Evolutionary conservation across 345 rosid species (phyloP).

Genomic region (Balakata baccata): DNA sequence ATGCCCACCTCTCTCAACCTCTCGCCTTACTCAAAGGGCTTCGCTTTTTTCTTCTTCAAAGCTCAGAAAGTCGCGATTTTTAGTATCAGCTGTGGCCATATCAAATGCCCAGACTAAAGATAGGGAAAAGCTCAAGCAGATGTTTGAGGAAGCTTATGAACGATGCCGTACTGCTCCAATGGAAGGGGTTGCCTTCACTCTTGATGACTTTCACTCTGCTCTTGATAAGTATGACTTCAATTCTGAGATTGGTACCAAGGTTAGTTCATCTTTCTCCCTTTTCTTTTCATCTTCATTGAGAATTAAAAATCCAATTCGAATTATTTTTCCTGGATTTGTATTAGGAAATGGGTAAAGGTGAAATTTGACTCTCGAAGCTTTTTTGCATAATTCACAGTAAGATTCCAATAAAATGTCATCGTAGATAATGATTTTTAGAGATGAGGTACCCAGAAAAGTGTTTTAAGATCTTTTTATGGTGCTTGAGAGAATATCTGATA

Average conservation of each 20-base stretch:
- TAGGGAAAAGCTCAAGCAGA: slow-evolving; percentile 59
- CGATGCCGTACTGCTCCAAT: slow-evolving; percentile 76
- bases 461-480: too few species aligned
- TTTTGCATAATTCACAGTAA: too few species aligned
- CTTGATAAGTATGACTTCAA: slow-evolving; percentile 75
- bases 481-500: not conserved
- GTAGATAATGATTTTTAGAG: too few species aligned
- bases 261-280: slow-evolving; percentile 13
- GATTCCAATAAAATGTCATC: too few species aligned
- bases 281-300: not conserved
- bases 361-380: too few species aligned
- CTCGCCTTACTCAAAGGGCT: slow-evolving; percentile 26
- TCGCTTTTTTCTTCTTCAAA: not conserved
- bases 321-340: too few species aligned
- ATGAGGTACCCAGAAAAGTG: too few species aligned
- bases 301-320: too few species aligned
- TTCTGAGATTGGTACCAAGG: slow-evolving; percentile 82
- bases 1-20: slow-evolving; percentile 51
- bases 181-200: slow-evolving; percentile 76
- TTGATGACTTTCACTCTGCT: slow-evolving; percentile 63
- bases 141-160: slow-evolving; percentile 91
- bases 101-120: slow-evolving; percentile 72
- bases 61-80: slow-evolving; percentile 14
- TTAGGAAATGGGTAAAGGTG: too few species aligned
- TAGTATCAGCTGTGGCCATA: slow-evolving; percentile 61